Evolutionary conservation across 1,284 basidiomycete species (phyloP).

Genomic region (Cryptococcus wingfieldii): DNA sequence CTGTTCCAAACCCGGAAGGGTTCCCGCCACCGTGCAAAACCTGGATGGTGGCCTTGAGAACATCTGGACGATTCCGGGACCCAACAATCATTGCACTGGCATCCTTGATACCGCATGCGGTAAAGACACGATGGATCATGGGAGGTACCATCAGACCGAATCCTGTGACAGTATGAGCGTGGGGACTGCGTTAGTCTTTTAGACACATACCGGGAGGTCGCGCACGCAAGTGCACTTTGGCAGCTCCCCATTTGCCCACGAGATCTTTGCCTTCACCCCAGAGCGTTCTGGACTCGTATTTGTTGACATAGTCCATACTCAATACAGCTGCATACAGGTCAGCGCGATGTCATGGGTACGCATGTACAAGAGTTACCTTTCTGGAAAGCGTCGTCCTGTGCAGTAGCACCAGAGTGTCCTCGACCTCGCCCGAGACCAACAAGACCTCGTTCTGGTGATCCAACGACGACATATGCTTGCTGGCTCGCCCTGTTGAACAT

Average conservation of each 20-base stretch:
- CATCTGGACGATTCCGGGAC: conserved; percentile 60
- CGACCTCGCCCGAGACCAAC: conserved; percentile 89
- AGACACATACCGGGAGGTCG: conserved; percentile 60
- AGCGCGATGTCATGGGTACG: background rate
- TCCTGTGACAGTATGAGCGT: conserved; percentile 50
- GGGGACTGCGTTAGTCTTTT: background rate
- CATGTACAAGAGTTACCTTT: conserved; percentile 51
- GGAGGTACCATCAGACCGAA: conserved; percentile 90
- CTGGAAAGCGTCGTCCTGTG: conserved; percentile 63
- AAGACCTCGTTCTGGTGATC: conserved; percentile 77
- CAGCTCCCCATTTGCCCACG: conserved; percentile 78
- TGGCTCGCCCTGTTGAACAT: conserved; percentile 11
- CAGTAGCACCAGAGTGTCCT: conserved; percentile 56
- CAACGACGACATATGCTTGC: conserved; percentile 65
- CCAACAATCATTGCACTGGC: conserved; percentile 91
- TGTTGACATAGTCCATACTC: conserved; percentile 77
- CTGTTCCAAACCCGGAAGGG: conserved; percentile 41
- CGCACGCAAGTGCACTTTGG: conserved; percentile 75
- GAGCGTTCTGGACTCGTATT: conserved; percentile 83
- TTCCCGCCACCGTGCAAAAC: conserved; percentile 47
- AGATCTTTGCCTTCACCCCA: conserved; percentile 65
- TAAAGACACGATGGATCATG: conserved; percentile 76
- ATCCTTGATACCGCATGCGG: conserved; percentile 91
- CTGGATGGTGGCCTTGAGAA: conserved; percentile 51
- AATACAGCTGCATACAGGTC: conserved; percentile 27